Evolutionary conservation across 1,284 basidiomycete genomes (phyloP).

Genomic region (Wallemia mellicola): DNA sequence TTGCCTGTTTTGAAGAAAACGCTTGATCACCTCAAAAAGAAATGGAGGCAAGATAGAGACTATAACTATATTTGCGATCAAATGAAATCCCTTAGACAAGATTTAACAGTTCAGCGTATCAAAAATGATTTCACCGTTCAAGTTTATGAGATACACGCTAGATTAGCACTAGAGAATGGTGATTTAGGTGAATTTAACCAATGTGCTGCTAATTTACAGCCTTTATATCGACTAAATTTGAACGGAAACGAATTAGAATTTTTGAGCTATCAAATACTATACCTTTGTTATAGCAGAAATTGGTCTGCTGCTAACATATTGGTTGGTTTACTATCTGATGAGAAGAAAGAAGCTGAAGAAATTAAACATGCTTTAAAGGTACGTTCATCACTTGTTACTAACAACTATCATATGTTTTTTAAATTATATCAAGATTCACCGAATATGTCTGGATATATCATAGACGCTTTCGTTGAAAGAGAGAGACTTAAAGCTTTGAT

Average conservation of each 20-base stretch:
- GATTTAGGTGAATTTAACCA: conserved; percentile 99
- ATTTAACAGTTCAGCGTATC: conserved; percentile 91
- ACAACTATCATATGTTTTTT: conserved; percentile 83
- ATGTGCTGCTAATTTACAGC: conserved; percentile 71
- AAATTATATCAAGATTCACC: conserved; percentile 54
- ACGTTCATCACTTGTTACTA: conserved; percentile 58
- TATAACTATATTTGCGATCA: conserved; percentile 93
- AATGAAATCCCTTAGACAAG: conserved; percentile 90
- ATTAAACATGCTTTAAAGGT: conserved; percentile 72
- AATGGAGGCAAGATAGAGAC: conserved; percentile 55
- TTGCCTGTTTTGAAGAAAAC: conserved; percentile 57
- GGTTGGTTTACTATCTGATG: conserved; percentile 75
- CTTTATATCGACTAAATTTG: conserved; percentile 73
- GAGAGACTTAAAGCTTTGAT: conserved; percentile 65
- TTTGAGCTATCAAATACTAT: conserved; percentile 85
- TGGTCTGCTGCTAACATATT: conserved; percentile 74
- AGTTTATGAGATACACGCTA: conserved; percentile 93
- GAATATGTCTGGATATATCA: conserved; percentile 94
- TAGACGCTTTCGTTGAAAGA: conserved; percentile 90
- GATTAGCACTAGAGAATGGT: conserved; percentile 85
- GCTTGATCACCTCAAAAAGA: conserved; percentile 53
- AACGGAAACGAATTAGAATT: conserved; percentile 79
- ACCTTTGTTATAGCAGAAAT: conserved; percentile 79
- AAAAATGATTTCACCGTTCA: conserved; percentile 94
- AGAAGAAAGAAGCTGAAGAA: conserved; percentile 46